Conservation (phyloP, 331 rosid species). For the Acacia pycnantha region DNA sequence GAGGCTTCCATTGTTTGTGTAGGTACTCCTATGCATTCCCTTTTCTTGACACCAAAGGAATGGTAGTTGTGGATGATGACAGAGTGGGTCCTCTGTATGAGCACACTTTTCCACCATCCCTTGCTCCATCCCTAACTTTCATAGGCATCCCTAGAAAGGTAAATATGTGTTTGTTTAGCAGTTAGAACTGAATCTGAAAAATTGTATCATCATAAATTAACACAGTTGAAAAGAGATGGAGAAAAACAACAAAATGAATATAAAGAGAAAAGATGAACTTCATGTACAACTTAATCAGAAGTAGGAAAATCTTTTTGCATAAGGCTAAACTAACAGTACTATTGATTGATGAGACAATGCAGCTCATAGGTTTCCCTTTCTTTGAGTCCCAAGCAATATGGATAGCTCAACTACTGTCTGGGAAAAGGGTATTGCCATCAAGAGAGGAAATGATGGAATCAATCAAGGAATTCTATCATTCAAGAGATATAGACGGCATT, state of each 20-base stretch:
- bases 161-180: background rate
- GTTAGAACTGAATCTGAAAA: background rate
- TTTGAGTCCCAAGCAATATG: slow-evolving; percentile 98
- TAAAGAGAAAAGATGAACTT: background rate
- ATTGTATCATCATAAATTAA: background rate
- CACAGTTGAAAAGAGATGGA: background rate
- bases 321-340: slow-evolving; percentile 14
- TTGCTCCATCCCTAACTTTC: slow-evolving; percentile 91
- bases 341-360: slow-evolving; percentile 32
- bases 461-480: slow-evolving; percentile 73
- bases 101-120: slow-evolving; percentile 93
- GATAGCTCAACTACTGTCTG: slow-evolving; percentile 92
- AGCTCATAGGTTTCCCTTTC: slow-evolving; percentile 95
- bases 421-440: slow-evolving; percentile 81
- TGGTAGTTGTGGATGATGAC: slow-evolving; percentile 80
- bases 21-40: slow-evolving; percentile 93
- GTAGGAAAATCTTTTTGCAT: background rate
- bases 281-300: background rate
- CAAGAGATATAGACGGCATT: slow-evolving; percentile 69
- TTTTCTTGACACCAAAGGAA: slow-evolving; percentile 95
- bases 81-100: slow-evolving; percentile 94
- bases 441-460: slow-evolving; percentile 86
- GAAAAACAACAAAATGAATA: background rate
- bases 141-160: slow-evolving; percentile 91
- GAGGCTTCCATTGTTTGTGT: slow-evolving; percentile 35